A percentile compares a stretch with the other conserved stretches of the same genome.
phyloP scores from a whole-genome alignment of 441 rosid genomes.

The Hura crepitans region DNA sequence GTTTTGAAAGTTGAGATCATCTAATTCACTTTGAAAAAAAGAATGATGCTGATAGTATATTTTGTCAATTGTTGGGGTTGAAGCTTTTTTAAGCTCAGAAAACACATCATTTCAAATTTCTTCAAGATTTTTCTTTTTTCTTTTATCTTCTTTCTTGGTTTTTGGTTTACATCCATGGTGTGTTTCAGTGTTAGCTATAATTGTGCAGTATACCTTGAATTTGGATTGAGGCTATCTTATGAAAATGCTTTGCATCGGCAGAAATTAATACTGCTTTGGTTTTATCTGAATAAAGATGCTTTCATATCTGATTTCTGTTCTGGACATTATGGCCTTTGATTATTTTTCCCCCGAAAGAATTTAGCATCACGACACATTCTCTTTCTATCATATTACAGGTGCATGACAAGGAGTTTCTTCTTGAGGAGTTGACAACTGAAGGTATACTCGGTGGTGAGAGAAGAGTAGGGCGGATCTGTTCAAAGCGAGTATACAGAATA shows the following conservation, averaged over 20 bases:
- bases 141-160: too few species aligned
- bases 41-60: background rate
- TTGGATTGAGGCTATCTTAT: background rate
- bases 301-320: background rate
- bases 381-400: conserved; percentile 39
- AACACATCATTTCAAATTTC: background rate
- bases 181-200: background rate
- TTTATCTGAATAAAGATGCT: background rate
- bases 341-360: background rate
- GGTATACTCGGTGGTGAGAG: conserved; percentile 65
- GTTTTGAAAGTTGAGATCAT: background rate
- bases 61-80: background rate
- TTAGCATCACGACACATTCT: background rate
- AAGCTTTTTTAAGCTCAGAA: too few species aligned
- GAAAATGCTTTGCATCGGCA: background rate
- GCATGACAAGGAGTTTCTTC: conserved; percentile 82
- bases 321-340: background rate
- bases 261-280: background rate
- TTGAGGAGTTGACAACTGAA: conserved; percentile 67
- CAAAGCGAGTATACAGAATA: conserved; percentile 79
- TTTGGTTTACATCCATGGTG: too few species aligned
- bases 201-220: background rate
- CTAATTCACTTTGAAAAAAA: background rate
- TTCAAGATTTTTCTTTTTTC: background rate
- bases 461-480: conserved; percentile 79